Evolutionary conservation across 345 rosid species (phyloP).

Genomic region (Alliaria petiolata): DNA sequence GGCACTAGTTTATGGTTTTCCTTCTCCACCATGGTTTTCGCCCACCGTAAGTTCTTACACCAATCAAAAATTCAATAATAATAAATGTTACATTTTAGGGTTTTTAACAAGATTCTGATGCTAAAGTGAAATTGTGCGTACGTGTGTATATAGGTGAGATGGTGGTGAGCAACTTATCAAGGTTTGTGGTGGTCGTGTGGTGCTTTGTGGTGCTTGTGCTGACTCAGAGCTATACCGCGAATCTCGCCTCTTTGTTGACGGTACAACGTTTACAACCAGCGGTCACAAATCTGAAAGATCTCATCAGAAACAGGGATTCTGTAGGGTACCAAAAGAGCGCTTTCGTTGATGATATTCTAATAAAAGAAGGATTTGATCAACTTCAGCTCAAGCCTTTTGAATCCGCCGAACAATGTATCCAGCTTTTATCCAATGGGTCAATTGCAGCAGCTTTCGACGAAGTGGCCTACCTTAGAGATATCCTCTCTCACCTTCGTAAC

Average conservation of each 20-base stretch:
- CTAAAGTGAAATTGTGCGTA: background rate
- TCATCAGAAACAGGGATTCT: background rate
- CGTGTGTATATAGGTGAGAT: conserved; percentile 23
- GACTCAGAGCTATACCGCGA: conserved; percentile 39
- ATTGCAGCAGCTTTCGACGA: conserved; percentile 34
- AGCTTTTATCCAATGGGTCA: conserved; percentile 21
- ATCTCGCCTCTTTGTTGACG: conserved; percentile 36
- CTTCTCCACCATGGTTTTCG: conserved; percentile 29
- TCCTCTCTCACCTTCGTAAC: background rate
- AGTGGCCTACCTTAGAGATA: conserved; percentile 25
- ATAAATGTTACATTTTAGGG: too few species aligned
- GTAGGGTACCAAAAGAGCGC: conserved; percentile 7
- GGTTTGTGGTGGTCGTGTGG: conserved; percentile 34
- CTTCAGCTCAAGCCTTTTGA: background rate
- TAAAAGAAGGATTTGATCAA: background rate
- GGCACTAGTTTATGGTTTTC: conserved; percentile 34
- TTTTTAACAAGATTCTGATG: too few species aligned
- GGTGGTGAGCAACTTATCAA: conserved; percentile 34
- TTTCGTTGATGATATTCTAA: background rate
- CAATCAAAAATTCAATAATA: background rate
- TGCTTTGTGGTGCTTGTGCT: conserved; percentile 35
- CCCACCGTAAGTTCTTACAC: conserved; percentile 20
- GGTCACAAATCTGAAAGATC: background rate
- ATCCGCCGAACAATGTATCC: background rate
- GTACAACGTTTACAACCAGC: conserved; percentile 23